Conservation (phyloP, 495 filamentous ascomycete species). For the Massariosphaeria phaeospora region DNA sequence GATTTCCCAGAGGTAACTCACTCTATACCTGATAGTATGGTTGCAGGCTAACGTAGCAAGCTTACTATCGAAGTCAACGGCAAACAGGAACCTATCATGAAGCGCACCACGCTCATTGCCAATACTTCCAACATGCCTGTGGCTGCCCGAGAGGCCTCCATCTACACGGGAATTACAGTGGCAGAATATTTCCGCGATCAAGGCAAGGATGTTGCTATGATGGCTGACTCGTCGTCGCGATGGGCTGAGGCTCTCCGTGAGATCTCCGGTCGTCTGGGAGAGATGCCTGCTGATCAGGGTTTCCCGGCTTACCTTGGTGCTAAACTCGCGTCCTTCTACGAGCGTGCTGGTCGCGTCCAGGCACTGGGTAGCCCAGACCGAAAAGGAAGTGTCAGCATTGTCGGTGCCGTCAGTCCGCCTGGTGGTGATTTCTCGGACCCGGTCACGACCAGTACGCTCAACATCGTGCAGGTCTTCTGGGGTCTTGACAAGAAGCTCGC, state of each 20-base stretch:
- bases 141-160: constrained; percentile 95
- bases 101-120: constrained; percentile 95
- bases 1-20: constrained; percentile 82
- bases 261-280: constrained; percentile 95
- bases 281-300: constrained; percentile 99
- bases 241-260: constrained; percentile 99
- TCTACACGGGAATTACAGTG: constrained; percentile 97
- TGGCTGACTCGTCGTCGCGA: constrained; percentile 97
- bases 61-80: constrained; percentile 86
- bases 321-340: constrained; percentile 98
- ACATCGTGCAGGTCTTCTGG: constrained; percentile 99
- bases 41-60: constrained; percentile 40
- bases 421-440: constrained; percentile 99
- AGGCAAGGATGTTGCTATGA: constrained; percentile 97
- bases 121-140: constrained; percentile 99
- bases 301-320: constrained; percentile 97
- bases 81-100: constrained; percentile 98
- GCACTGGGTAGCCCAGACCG: constrained; percentile 84
- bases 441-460: constrained; percentile 86
- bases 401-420: constrained; percentile 93
- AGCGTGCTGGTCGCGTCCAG: constrained; percentile 84
- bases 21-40: neutral
- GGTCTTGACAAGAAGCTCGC: constrained; percentile 99
- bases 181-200: constrained; percentile 99
- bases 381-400: constrained; percentile 90